Evolutionary conservation across 371 early-diverging fungal species (phyloP).

Genomic region (Syncephalastrum contaminatum): DNA sequence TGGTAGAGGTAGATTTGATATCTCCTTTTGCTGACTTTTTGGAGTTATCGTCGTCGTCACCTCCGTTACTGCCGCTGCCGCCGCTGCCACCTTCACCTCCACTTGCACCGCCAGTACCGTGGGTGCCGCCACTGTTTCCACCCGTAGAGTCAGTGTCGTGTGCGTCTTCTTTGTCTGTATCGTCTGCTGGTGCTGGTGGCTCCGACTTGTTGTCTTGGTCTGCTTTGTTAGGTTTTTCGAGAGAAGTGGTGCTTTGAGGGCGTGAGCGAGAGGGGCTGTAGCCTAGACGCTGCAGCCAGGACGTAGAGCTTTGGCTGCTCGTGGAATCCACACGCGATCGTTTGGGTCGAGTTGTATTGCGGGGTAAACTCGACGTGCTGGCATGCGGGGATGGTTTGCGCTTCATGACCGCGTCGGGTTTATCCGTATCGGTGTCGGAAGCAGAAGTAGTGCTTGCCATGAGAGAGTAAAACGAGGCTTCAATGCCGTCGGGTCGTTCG

Average conservation of each 20-base stretch:
- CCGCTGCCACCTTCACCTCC: neutral
- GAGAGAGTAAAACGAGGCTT: neutral
- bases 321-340: conserved; percentile 13
- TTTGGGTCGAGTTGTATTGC: conserved; percentile 1
- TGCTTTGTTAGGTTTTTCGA: too few relatives aligned
- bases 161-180: too few relatives aligned
- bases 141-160: too few relatives aligned
- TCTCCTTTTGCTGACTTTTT: neutral
- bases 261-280: too few relatives aligned
- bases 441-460: neutral
- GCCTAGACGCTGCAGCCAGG: conserved; percentile 9
- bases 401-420: neutral
- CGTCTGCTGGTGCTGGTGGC: too few relatives aligned
- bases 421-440: neutral
- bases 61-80: neutral
- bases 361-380: conserved; percentile 4
- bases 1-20: too few relatives aligned
- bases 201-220: too few relatives aligned
- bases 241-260: too few relatives aligned
- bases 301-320: conserved; percentile 11
- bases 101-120: neutral
- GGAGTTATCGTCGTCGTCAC: neutral
- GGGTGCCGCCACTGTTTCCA: neutral
- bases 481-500: neutral
- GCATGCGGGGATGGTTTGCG: conserved; percentile 1